Percentiles rank a stretch among this genome's conserved stretches.
Evolutionary conservation across 441 rosid species (phyloP).

Genomic region (Biscutella laevigata): DNA sequence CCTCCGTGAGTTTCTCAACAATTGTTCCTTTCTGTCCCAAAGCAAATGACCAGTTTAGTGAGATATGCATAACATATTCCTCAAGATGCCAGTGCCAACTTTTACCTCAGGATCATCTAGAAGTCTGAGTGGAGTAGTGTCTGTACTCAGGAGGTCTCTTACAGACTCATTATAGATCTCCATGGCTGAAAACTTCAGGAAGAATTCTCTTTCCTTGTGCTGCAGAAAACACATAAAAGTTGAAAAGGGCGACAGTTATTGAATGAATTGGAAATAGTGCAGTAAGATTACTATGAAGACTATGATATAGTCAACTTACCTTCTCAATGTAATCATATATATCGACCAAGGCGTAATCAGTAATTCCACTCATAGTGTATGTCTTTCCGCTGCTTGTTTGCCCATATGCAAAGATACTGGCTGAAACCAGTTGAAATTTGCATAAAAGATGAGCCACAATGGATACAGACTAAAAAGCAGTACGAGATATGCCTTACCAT

Average conservation of each 20-base stretch:
- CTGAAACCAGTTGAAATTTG: conserved; percentile 35
- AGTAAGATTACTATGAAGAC: neutral
- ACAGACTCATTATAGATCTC: conserved; percentile 95
- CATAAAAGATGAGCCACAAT: neutral
- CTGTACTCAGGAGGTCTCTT: conserved; percentile 71
- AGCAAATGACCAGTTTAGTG: conserved; percentile 5
- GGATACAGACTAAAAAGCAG: conserved; percentile 24
- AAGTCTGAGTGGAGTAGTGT: conserved; percentile 66
- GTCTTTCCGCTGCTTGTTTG: conserved; percentile 98
- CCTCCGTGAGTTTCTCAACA: conserved; percentile 82
- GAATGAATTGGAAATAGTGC: neutral
- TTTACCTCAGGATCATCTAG: conserved; percentile 90
- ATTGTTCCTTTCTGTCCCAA: conserved; percentile 71
- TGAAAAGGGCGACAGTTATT: conserved; percentile 3
- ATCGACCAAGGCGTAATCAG: conserved; percentile 67
- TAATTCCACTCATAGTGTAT: conserved; percentile 82
- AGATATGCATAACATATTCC: conserved; percentile 14
- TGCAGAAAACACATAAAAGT: conserved; percentile 21
- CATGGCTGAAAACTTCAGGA: conserved; percentile 75
- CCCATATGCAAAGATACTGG: conserved; percentile 94
- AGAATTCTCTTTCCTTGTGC: conserved; percentile 79
- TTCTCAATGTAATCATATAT: conserved; percentile 67
- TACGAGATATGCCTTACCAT: conserved; percentile 26
- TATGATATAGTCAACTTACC: conserved; percentile 31
- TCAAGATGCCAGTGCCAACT: conserved; percentile 9